Base-by-base conservation (phyloP, 164 flowering plant genomes). In the Sextonia rubra region DNA sequence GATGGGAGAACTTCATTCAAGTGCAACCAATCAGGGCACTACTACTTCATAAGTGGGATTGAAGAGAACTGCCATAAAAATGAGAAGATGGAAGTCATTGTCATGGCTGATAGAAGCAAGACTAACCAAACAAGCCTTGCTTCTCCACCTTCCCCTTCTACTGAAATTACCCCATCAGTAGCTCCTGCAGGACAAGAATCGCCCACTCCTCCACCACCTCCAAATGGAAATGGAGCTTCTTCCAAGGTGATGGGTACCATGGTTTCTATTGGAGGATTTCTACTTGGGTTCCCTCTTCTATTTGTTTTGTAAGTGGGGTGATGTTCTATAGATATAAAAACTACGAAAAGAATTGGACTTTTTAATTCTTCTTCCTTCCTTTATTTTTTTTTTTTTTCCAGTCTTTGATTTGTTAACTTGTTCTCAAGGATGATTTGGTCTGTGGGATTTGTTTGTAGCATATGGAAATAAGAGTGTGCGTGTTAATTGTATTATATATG, bases 11-110 rank as follows among this genome's bases (percentile, higher is more conserved):
- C 97, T 7, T 77, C 78, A 7, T 67, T 85, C 85, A 80, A 73
- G 20, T 77, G 92, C 71, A 80, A 74, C 23, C 85, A 82, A 9
- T 89, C 95, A 3, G 98, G 97, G 1, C 88, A 92, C 7, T 74
- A 73, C 77, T 86, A 88, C 80, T 94, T 92, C 91, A 89, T 92
- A 27, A 94, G 97, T 74, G 99, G 98, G 18, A 76, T 68, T 29
- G 64, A 74, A 70, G 94, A 90, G 0, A 79, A 89, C 75, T 94
- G 99, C 75, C 72, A 61, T 55, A 94, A 91, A 71, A 85, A 88
- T 72, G 91, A 94, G 78, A 94, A 92, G 76, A 2, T 94, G 64
- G 60, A 70, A 15, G 86, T 87, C 8, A 70, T 92, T 20, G 98
- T 94, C 27, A 64, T 94, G 84, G 92, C 94, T 6, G 89, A 90